Evolutionary conservation across 106 monocot species (phyloP).

Genomic region (Dendrobium officinale): DNA sequence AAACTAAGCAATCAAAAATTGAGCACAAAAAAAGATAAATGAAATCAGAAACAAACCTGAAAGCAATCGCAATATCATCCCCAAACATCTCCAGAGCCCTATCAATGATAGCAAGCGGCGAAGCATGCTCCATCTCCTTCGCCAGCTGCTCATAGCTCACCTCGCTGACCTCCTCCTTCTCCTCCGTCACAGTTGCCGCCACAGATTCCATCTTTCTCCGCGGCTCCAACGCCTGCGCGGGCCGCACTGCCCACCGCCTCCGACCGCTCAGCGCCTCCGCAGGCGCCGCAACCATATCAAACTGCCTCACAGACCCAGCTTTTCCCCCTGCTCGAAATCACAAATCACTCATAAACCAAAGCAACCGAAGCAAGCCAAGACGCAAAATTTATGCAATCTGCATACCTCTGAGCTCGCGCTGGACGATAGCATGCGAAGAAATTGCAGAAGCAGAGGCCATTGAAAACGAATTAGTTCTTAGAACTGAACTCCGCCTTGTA

Average conservation of each 20-base stretch:
- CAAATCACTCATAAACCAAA: not conserved
- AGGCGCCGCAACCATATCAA: slow-evolving; percentile 9
- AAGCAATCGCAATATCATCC: slow-evolving; percentile 73
- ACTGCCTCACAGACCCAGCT: slow-evolving; percentile 13
- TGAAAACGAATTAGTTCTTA: not conserved
- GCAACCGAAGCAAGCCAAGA: not conserved
- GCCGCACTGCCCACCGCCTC: slow-evolving; percentile 19
- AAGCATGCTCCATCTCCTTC: slow-evolving; percentile 44
- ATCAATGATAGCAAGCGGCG: slow-evolving; percentile 69
- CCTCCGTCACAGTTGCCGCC: slow-evolving; percentile 5
- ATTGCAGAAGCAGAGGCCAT: slow-evolving; percentile 7
- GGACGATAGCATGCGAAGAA: not conserved
- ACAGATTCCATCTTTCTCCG: slow-evolving; percentile 20
- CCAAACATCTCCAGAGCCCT: slow-evolving; percentile 66
- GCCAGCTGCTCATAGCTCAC: slow-evolving; percentile 60
- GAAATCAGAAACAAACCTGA: slow-evolving; percentile 41
- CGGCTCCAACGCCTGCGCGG: slow-evolving; percentile 25
- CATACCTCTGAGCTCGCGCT: slow-evolving; percentile 4
- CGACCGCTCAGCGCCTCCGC: not conserved
- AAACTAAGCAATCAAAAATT: not conserved
- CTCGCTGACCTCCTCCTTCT: slow-evolving; percentile 1
- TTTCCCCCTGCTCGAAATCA: slow-evolving; percentile 7
- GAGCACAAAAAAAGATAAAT: not conserved
- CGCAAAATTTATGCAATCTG: not conserved
- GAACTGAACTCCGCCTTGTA: not conserved